Evolutionary conservation across 192 early-diverging fungal species (phyloP).

Genomic region (Coemansia aciculifera): DNA sequence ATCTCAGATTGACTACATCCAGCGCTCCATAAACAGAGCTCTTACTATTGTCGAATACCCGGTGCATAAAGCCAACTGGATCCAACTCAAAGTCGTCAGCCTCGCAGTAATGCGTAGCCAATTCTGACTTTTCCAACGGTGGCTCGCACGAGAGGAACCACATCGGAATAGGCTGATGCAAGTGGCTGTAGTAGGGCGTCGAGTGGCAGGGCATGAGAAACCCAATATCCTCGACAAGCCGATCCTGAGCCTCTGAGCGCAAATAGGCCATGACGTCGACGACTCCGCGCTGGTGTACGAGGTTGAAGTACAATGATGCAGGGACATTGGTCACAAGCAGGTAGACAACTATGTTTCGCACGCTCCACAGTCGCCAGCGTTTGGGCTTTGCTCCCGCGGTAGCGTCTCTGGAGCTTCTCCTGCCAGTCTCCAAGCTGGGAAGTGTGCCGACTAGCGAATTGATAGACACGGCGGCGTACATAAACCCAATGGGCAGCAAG

Average conservation of each 20-base stretch:
- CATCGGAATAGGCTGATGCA: conserved; percentile 72
- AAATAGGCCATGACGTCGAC: conserved; percentile 82
- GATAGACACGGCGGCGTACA: conserved; percentile 54
- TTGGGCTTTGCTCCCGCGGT: not conserved
- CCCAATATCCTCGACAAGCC: conserved; percentile 50
- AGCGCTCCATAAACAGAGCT: not conserved
- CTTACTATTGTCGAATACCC: conserved; percentile 22
- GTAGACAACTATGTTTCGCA: conserved; percentile 17
- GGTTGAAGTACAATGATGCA: conserved; percentile 68
- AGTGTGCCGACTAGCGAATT: conserved; percentile 34
- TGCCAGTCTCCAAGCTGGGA: not conserved
- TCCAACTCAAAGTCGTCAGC: conserved; percentile 77
- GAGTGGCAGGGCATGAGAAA: conserved; percentile 98
- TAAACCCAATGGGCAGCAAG: conserved; percentile 67
- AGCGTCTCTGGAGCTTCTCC: not conserved
- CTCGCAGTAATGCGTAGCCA: conserved; percentile 67
- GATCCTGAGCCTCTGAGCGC: conserved; percentile 43
- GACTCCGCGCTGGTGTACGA: conserved; percentile 91
- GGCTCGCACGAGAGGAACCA: conserved; percentile 93
- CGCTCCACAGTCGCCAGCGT: conserved; percentile 1
- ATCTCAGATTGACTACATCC: not conserved
- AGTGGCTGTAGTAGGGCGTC: conserved; percentile 86
- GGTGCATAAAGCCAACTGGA: conserved; percentile 61
- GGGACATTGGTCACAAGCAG: conserved; percentile 67
- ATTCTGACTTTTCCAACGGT: conserved; percentile 55